phyloP scores from a whole-genome alignment of 768 basidiomycete species.

The Pisolithus albus region DNA sequence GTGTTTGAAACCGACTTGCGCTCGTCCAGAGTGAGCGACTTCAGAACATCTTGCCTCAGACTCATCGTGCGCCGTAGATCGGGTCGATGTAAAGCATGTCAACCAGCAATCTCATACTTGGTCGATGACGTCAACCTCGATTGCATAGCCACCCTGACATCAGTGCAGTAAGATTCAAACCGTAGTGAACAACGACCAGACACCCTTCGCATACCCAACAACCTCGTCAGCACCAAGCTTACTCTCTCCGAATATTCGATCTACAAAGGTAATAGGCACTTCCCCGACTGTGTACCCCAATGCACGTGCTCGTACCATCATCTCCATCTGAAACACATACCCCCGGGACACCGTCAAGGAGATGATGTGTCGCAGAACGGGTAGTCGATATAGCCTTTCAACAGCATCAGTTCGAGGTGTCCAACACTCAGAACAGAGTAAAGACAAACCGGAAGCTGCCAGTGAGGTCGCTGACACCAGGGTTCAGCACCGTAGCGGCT shows the following conservation, averaged over 20 bases:
- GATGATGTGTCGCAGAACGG: slow-evolving; percentile 78
- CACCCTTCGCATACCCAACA: slow-evolving; percentile 80
- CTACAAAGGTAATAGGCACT: slow-evolving; percentile 91
- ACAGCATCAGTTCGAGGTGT: not conserved
- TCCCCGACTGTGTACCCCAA: slow-evolving; percentile 84
- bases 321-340: slow-evolving; percentile 98
- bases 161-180: slow-evolving; percentile 36
- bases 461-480: slow-evolving; percentile 85
- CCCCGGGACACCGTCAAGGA: slow-evolving; percentile 79
- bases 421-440: not conserved
- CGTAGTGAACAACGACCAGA: slow-evolving; percentile 69
- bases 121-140: slow-evolving; percentile 5
- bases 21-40: slow-evolving; percentile 40
- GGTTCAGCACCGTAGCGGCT: slow-evolving; percentile 76
- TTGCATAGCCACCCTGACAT: not conserved
- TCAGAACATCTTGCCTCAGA: slow-evolving; percentile 64
- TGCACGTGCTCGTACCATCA: slow-evolving; percentile 86
- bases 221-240: slow-evolving; percentile 87
- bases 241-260: slow-evolving; percentile 89
- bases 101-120: no score
- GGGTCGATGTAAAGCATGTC: no score
- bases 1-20: slow-evolving; percentile 18
- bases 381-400: slow-evolving; percentile 64
- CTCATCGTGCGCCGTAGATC: slow-evolving; percentile 40
- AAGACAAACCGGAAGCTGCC: slow-evolving; percentile 74